A percentile compares a stretch with the other conserved stretches of the same genome.
Evolutionary conservation across 306 rosid genomes (phyloP).

Genomic region (Urtica urens): DNA sequence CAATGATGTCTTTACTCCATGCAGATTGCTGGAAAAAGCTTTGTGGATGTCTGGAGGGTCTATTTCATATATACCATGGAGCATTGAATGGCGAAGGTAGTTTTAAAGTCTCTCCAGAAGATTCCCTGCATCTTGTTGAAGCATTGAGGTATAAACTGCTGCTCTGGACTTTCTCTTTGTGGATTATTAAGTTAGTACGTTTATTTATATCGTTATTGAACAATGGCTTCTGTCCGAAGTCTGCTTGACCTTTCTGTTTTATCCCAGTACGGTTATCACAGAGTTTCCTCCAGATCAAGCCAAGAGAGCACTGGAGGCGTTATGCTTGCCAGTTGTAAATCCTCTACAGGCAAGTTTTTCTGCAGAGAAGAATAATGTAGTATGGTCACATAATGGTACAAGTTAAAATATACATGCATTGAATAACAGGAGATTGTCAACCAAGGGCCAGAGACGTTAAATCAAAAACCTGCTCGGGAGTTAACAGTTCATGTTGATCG

Average conservation of each 20-base stretch:
- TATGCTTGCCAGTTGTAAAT: conserved; percentile 83
- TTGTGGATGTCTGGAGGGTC: conserved; percentile 85
- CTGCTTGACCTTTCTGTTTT: conserved; percentile 3
- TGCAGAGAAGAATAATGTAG: conserved; percentile 9
- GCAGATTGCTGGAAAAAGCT: conserved; percentile 94
- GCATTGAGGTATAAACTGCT: conserved; percentile 99
- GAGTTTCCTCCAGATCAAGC: conserved; percentile 89
- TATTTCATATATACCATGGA: conserved; percentile 76
- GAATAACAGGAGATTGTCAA: conserved; percentile 69
- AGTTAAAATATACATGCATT: conserved; percentile 12
- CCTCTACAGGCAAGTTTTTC: conserved; percentile 72
- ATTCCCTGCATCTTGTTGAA: conserved; percentile 89
- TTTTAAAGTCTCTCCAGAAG: conserved; percentile 88
- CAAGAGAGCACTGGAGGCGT: conserved; percentile 77
- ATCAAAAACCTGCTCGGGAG: conserved; percentile 74
- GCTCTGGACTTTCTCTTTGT: too few relatives aligned
- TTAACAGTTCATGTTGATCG: conserved; percentile 92
- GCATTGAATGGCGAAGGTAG: conserved; percentile 81
- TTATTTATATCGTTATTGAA: conserved; percentile 14
- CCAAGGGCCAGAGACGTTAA: conserved; percentile 70
- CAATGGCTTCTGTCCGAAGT: too few relatives aligned
- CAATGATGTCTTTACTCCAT: too few relatives aligned
- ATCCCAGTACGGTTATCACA: conserved; percentile 73
- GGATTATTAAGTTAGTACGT: conserved; percentile 16
- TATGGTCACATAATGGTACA: conserved; percentile 2